Conservation (phyloP, 345 rosid genomes). For the Citrus sp. region DNA sequence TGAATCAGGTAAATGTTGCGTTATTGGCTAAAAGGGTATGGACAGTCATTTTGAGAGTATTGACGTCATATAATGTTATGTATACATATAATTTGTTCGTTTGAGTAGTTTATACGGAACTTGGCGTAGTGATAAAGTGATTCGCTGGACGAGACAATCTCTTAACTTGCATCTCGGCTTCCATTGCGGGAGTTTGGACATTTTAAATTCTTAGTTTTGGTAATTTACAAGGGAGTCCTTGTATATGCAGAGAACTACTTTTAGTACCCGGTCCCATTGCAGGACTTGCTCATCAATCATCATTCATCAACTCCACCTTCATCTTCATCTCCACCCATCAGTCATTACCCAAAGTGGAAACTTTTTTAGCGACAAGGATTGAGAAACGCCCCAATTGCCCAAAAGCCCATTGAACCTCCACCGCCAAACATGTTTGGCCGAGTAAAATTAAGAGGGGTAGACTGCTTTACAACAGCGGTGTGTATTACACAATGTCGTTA, state of each 20-base stretch:
- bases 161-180: background rate
- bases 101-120: background rate
- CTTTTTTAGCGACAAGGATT: too few species aligned
- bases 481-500: too few species aligned
- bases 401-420: too few species aligned
- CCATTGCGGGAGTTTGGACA: background rate
- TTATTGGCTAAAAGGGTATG: background rate
- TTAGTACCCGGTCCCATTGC: background rate
- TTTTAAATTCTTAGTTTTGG: background rate
- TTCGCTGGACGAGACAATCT: background rate
- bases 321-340: too few species aligned
- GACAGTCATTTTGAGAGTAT: background rate
- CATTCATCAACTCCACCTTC: too few species aligned
- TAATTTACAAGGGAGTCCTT: background rate
- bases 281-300: too few species aligned
- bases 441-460: too few species aligned
- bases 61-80: background rate
- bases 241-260: background rate
- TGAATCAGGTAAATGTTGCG: background rate
- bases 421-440: too few species aligned
- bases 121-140: slow-evolving; percentile 2
- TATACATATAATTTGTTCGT: background rate
- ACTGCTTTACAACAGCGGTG: too few species aligned
- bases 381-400: too few species aligned
- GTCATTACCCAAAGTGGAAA: background rate